Evolutionary conservation across 1,139 yeast genomes (phyloP), one percentile per base, ranked within the genome.

Genomic region (Geotrichum klebahnii): DNA sequence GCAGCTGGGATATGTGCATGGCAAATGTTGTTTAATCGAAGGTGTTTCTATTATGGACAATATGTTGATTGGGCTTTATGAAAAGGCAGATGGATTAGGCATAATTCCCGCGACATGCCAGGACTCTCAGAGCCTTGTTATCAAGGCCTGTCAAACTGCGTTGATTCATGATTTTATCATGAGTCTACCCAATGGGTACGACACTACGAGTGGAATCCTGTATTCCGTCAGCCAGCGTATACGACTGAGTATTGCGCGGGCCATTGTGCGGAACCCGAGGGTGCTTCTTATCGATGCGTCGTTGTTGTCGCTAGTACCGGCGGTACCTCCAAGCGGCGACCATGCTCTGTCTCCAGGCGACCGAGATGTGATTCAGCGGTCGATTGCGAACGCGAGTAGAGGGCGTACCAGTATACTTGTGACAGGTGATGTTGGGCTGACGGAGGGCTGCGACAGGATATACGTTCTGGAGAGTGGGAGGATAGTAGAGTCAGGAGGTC

Each of bases 161-260:
- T 88, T 89, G 66, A 83, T 95, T 50, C 85, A 81, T 60, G 80
- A 78, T 44, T 92, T 90, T 60, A 80, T 90, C 48, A 71, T 78
- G 51, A 78, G 82, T 16, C 78, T 90, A 56, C 96, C 97, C 1
- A 79, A 84, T 16, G 90, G 90, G 1, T 81, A 88, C 60, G 84
- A 88, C 50, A 90, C 97, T 0, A 80, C 81, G 64, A 92, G 83
- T 65, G 55, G 51, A 1, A 36, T 49, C 3, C 22, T 52, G 24
- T 49, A 23, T 29, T 26, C 37, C 19, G 39, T 44, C 12, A 42
- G 53, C 19, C 55, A 52, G 37, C 39, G 44, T 22, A 31, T 43
- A 12, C 77, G 90, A 59, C 74, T 84, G 29, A 85, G 90, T 22
- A 77, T 84, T 60, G 92, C 94, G 1, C 75, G 94, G 51, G 87